A percentile compares a stretch with the other conserved stretches of the same genome.
phyloP scores from a whole-genome alignment of 1,284 basidiomycete species.

The Rhodotorula sp. region DNA sequence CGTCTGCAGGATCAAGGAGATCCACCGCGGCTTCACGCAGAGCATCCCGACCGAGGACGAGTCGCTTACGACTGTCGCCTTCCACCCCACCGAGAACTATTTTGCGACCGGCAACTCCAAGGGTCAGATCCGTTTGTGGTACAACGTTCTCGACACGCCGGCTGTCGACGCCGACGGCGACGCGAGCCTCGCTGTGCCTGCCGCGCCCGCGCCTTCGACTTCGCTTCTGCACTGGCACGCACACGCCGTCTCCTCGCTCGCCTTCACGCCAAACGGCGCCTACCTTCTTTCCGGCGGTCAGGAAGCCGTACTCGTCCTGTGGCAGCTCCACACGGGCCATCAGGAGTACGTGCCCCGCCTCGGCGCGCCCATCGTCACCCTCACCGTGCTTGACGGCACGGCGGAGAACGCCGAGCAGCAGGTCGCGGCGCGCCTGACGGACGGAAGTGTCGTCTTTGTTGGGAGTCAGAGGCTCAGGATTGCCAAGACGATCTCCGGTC shows the following conservation, averaged over 20 bases:
- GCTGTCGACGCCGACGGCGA: constrained; percentile 47
- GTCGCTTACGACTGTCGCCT: constrained; percentile 78
- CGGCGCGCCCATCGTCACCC: constrained; percentile 71
- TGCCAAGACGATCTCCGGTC: constrained; percentile 71
- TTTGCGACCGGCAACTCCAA: constrained; percentile 90
- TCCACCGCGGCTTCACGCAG: constrained; percentile 35
- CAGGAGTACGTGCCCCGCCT: constrained; percentile 90
- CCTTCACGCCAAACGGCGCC: constrained; percentile 87
- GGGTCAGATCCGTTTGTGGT: constrained; percentile 88
- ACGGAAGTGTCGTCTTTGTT: constrained; percentile 80
- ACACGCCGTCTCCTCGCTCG: constrained; percentile 84
- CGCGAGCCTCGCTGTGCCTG: background rate
- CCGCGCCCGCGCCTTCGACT: constrained; percentile 59
- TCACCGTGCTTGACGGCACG: constrained; percentile 56
- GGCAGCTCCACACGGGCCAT: constrained; percentile 84
- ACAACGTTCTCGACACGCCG: constrained; percentile 68
- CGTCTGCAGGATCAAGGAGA: constrained; percentile 27
- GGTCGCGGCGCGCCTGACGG: constrained; percentile 77
- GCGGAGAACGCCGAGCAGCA: constrained; percentile 66
- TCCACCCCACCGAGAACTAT: constrained; percentile 86
- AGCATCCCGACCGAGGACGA: constrained; percentile 59
- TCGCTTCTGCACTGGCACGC: constrained; percentile 95
- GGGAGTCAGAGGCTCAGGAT: constrained; percentile 70
- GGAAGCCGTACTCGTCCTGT: constrained; percentile 91
- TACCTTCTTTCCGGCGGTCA: constrained; percentile 94